A percentile compares a stretch with the other conserved stretches of the same genome.
These are phyloP conservation scores for Hericium rajendrae DNA, from an alignment of 768 basidiomycete genomes.

Conservation along the genomic window DNA sequence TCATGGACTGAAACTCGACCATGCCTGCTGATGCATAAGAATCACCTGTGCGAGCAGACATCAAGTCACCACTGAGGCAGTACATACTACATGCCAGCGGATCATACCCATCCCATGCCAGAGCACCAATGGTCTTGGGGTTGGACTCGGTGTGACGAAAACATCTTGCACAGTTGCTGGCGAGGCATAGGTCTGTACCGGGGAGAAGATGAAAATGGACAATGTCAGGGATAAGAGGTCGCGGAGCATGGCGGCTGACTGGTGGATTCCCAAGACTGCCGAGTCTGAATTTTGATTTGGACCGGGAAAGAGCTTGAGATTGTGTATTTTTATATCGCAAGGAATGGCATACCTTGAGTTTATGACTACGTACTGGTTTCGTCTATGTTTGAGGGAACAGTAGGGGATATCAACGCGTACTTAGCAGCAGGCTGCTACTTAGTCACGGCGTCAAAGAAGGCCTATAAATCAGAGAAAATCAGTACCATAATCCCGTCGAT, in stretches of 20 bases:
- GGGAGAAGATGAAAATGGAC: background rate
- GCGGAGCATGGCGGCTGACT: background rate
- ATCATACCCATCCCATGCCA: background rate
- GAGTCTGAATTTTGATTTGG: too few relatives aligned
- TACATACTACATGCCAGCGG: background rate
- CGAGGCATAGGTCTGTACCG: background rate
- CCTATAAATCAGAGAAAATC: too few relatives aligned
- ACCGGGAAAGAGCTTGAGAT: too few relatives aligned
- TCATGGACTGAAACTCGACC: slow-evolving; percentile 46
- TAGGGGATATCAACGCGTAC: too few relatives aligned
- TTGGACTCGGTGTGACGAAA: background rate
- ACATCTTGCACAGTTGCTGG: background rate
- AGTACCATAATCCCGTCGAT: too few relatives aligned
- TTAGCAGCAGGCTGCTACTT: too few relatives aligned
- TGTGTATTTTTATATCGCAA: too few relatives aligned
- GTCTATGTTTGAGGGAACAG: too few relatives aligned
- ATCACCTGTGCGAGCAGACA: slow-evolving; percentile 39
- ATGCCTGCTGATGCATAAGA: slow-evolving; percentile 67
- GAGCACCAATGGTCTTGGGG: background rate
- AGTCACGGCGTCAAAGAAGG: too few relatives aligned
- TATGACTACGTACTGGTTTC: too few relatives aligned
- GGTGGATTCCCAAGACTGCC: background rate
- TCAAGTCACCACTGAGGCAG: background rate
- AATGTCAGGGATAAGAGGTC: background rate
- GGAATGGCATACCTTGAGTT: too few relatives aligned